Conservation (phyloP, 2,329 filamentous ascomycete species). For the Xylariales sp. region DNA sequence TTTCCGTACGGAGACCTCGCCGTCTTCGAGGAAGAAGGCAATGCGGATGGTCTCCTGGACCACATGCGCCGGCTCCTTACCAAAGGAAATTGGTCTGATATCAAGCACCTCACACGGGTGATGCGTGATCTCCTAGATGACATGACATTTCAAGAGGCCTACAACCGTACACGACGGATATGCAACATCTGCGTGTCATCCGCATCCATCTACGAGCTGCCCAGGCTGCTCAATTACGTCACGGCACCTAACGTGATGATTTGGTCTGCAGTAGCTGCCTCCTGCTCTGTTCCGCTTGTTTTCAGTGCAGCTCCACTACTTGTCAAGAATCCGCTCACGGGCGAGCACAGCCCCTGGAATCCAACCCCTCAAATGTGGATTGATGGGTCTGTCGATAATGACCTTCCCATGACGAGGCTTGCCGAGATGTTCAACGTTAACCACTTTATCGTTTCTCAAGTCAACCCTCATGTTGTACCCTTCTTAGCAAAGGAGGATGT, state of each 20-base stretch:
- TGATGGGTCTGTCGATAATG: constrained; percentile 91
- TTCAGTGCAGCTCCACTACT: constrained; percentile 77
- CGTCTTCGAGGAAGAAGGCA: constrained; percentile 66
- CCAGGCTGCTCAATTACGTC: constrained; percentile 83
- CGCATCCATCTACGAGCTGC: constrained; percentile 81
- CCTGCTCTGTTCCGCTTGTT: constrained; percentile 84
- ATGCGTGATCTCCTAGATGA: constrained; percentile 80
- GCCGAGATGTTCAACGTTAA: constrained; percentile 98
- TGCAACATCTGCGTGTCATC: constrained; percentile 93
- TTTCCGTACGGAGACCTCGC: constrained; percentile 78
- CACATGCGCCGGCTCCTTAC: constrained; percentile 72
- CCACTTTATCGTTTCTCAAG: constrained; percentile 95
- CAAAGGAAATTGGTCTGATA: constrained; percentile 82
- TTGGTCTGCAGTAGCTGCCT: constrained; percentile 94
- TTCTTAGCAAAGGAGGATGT: constrained; percentile 75
- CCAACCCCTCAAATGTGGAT: constrained; percentile 83
- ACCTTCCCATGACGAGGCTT: constrained; percentile 84
- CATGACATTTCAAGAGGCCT: constrained; percentile 92
- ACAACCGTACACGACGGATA: constrained; percentile 87
- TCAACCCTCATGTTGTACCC: constrained; percentile 89
- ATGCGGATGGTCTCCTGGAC: constrained; percentile 58
- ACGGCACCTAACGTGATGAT: constrained; percentile 93
- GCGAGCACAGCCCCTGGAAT: constrained; percentile 77
- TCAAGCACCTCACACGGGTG: constrained; percentile 72
- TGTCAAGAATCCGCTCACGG: constrained; percentile 80